These are phyloP conservation scores for Cydonia oblonga DNA, from an alignment of 331 rosid species.

Conservation along the genomic window DNA sequence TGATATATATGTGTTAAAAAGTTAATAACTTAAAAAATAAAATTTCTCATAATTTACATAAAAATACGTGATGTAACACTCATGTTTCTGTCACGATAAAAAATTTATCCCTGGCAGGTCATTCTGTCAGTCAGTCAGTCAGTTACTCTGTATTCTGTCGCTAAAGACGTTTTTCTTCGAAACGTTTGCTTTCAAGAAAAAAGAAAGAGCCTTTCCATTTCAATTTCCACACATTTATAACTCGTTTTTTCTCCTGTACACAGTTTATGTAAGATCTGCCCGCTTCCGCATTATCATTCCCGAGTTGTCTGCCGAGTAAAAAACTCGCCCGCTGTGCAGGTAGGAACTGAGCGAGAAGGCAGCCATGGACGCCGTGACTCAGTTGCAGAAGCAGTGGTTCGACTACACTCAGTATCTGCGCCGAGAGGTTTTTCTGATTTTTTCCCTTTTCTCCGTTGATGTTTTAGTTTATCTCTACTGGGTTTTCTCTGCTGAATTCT, in stretches of 20 bases:
- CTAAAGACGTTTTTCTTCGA: background rate
- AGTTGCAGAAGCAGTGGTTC: constrained; percentile 32
- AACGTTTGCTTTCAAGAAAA: background rate
- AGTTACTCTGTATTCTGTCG: background rate
- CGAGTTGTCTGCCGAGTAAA: background rate
- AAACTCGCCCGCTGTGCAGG: background rate
- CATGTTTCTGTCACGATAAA: background rate
- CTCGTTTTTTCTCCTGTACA: background rate
- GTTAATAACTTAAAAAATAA: too few species aligned
- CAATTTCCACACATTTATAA: background rate
- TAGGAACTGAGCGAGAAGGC: background rate
- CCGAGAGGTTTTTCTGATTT: constrained; percentile 38
- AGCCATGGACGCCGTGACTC: constrained; percentile 49
- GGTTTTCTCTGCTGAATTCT: background rate
- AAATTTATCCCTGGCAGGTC: too few species aligned
- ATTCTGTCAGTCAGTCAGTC: background rate
- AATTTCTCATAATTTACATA: too few species aligned
- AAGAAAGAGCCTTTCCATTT: background rate
- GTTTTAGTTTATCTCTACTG: background rate
- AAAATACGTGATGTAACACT: too few species aligned
- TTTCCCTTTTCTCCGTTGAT: background rate
- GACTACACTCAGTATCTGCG: constrained; percentile 36
- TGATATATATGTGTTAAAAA: too few species aligned
- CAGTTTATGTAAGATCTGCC: background rate
- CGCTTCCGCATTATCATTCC: background rate